phyloP scores from a whole-genome alignment of 495 filamentous ascomycete genomes.

The Hypoxylon perforatum region DNA sequence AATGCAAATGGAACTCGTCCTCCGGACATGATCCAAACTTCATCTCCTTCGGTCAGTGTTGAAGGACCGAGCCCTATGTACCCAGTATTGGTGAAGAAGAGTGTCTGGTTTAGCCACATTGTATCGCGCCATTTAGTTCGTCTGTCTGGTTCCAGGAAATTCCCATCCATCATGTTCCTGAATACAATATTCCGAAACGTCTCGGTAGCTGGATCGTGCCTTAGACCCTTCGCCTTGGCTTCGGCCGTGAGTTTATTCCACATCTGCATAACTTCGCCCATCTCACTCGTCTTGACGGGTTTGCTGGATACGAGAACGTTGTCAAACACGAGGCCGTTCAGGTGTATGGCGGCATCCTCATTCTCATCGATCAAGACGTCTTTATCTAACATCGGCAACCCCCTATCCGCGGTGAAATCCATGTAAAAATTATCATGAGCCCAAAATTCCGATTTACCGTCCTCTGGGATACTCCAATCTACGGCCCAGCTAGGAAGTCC shows the following conservation, averaged over 20 bases:
- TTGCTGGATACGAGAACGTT: constrained; percentile 5
- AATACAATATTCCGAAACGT: not conserved
- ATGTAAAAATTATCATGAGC: not conserved
- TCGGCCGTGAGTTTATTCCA: not conserved
- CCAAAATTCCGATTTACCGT: not conserved
- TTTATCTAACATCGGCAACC: constrained; percentile 12
- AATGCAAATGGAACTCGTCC: constrained; percentile 27
- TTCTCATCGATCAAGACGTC: constrained; percentile 5
- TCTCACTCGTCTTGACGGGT: not conserved
- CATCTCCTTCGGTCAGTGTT: constrained; percentile 14
- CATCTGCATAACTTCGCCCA: not conserved
- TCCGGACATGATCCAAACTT: constrained; percentile 29
- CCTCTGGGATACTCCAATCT: constrained; percentile 15
- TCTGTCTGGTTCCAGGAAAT: not conserved
- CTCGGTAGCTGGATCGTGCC: not conserved
- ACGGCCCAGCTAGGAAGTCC: constrained; percentile 24
- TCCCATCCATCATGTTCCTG: constrained; percentile 2
- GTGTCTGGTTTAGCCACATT: constrained; percentile 1
- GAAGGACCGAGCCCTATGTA: constrained; percentile 28
- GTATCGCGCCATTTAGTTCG: not conserved
- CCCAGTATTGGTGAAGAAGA: constrained; percentile 21
- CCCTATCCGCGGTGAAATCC: constrained; percentile 5
- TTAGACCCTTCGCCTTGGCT: not conserved
- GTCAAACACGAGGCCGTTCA: constrained; percentile 28
- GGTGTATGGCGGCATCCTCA: constrained; percentile 20